phyloP scores from a whole-genome alignment of 2,329 filamentous ascomycete genomes.

The Colletotrichum melonis region DNA sequence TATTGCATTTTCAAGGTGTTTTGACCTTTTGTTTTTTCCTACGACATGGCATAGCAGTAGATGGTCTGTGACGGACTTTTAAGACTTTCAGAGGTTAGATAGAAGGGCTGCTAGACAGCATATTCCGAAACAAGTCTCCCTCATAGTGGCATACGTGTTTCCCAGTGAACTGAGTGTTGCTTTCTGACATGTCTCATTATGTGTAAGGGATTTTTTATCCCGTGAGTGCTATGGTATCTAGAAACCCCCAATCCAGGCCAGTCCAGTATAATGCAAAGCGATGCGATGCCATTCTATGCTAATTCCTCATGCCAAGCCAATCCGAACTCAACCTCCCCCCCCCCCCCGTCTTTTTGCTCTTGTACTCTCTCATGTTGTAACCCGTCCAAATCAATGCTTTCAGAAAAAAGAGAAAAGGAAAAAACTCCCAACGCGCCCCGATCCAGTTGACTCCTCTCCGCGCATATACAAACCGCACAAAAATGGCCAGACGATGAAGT shows the following conservation, averaged over 20 bases:
- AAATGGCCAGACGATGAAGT: not conserved
- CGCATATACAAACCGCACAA: slow-evolving; percentile 3
- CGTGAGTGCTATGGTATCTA: slow-evolving; percentile 1
- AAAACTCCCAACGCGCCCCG: slow-evolving; percentile 4
- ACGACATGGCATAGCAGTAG: not conserved
- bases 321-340: not conserved
- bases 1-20: not conserved
- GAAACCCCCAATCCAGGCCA: not conserved
- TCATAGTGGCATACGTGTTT: not conserved
- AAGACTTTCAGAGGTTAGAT: not conserved
- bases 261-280: not conserved
- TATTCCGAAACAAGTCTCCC: not conserved
- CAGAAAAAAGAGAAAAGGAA: not conserved
- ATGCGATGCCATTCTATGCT: not conserved
- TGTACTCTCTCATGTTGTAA: not conserved
- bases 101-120: not conserved
- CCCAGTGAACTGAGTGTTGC: not conserved
- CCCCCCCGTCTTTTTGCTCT: not conserved
- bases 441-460: not conserved
- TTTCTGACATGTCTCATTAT: slow-evolving; percentile 6
- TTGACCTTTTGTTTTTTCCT: not conserved
- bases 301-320: not conserved
- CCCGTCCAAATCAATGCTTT: not conserved
- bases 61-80: not conserved
- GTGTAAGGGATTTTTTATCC: not conserved